Evolutionary conservation across 441 rosid species (phyloP), one percentile per base, ranked within the genome.

Genomic region (Manihot esculenta): DNA sequence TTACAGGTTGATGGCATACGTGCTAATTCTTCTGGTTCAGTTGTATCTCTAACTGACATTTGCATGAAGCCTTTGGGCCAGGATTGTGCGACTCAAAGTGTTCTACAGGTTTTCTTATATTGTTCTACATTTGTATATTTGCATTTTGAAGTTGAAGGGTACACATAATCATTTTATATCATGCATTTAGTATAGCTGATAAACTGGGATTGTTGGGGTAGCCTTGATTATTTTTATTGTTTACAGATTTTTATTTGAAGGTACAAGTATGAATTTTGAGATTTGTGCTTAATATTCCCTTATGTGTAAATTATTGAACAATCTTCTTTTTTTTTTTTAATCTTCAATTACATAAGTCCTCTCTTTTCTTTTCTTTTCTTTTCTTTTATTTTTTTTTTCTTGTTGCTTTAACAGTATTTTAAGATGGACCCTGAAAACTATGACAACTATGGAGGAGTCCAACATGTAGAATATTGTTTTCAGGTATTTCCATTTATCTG

Each of bases 41-140:
- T 76, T 88, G 72, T 89, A 79, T 86, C 97, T 70, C 84, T 94
- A 79, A 82, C 89, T 62, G 96, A 94, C 76, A 94, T 94, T 65
- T 94, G 97, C 85, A 80, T 89, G 94, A 94, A 91, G 83, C 97
- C 97, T 41, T 81, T 94, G 67, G 97, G 87, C 69, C 84, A 89
- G 70, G 94, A 89, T 74, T 94, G 98, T 84, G 97, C 98, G 66
- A 94, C 94, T 68, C 98, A 94, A 78, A 91, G 93, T 82, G 81
- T 94, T 76, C 80, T 94, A 63, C 98, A 93, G 97, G 97, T 94
- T 79, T 62, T 66, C 15, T 75, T 41, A 60, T 50, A 64, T 68
- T 62, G 44, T 58, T 24, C 53, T 56, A 12, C 35, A 21, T 58
- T 59, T 38, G 57, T 61, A 42, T 0, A 26, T 73, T 49, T 68